A percentile compares a stretch with the other conserved stretches of the same genome.
Conservation (phyloP, 2,329 filamentous ascomycete species). For the Fusarium foetens region DNA sequence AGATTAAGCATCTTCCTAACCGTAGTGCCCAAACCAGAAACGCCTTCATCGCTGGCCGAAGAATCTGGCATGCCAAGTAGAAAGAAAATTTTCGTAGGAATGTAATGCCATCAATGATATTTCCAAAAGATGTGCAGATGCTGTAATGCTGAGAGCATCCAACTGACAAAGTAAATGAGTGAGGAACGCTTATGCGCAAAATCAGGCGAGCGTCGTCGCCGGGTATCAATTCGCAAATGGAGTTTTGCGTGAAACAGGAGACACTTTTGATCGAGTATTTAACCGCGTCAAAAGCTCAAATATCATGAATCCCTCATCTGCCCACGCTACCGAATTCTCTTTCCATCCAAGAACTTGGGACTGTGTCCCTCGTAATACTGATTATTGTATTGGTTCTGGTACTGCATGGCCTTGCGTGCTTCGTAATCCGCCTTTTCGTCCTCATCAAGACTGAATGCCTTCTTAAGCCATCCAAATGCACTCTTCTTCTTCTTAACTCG, state of each 20-base stretch:
- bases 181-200: conserved; percentile 27
- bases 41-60: conserved; percentile 26
- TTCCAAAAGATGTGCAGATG: conserved; percentile 6
- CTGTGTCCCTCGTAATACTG: conserved; percentile 62
- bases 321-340: conserved; percentile 52
- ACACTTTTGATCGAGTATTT: neutral
- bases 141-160: conserved; percentile 12
- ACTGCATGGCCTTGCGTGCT: conserved; percentile 60
- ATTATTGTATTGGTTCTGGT: conserved; percentile 54
- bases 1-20: neutral
- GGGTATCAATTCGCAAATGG: conserved; percentile 44
- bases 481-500: conserved; percentile 73
- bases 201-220: conserved; percentile 31
- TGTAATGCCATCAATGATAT: neutral
- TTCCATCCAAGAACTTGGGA: conserved; percentile 67
- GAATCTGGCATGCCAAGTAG: conserved; percentile 17
- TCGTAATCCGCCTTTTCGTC: conserved; percentile 71
- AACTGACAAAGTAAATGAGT: conserved; percentile 14
- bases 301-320: conserved; percentile 7
- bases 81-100: conserved; percentile 2
- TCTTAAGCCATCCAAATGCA: conserved; percentile 75
- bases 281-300: neutral
- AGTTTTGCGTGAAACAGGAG: conserved; percentile 23
- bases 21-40: conserved; percentile 23
- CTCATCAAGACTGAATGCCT: conserved; percentile 72